phyloP scores from a whole-genome alignment of 1,284 basidiomycete species.

The Amylostereum areolatum region DNA sequence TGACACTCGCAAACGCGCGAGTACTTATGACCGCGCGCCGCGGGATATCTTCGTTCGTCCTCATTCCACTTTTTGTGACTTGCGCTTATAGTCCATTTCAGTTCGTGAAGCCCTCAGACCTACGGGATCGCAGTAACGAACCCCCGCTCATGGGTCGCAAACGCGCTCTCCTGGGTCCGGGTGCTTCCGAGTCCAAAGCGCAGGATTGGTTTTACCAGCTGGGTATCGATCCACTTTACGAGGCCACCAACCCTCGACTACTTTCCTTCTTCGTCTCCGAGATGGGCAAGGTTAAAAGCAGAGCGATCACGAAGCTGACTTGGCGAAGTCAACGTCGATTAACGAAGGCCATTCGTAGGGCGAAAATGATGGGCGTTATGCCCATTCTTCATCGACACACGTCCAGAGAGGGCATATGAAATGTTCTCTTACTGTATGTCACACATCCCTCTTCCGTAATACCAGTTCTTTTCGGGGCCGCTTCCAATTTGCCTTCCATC shows the following conservation, averaged over 20 bases:
- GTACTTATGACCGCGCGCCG: too few species aligned
- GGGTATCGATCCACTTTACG: slow-evolving; percentile 62
- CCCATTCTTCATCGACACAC: slow-evolving; percentile 26
- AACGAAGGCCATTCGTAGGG: slow-evolving; percentile 85
- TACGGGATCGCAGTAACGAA: slow-evolving; percentile 18
- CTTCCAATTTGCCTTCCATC: too few species aligned
- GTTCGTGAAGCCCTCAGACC: slow-evolving; percentile 25
- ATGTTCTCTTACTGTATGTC: too few species aligned
- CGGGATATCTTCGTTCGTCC: too few species aligned
- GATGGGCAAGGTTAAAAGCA: slow-evolving; percentile 80
- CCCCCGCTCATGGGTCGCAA: slow-evolving; percentile 10
- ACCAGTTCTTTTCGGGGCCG: too few species aligned
- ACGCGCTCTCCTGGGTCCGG: slow-evolving; percentile 43
- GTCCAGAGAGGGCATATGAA: too few species aligned
- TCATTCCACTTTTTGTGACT: not conserved
- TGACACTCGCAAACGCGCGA: too few species aligned
- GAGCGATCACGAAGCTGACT: slow-evolving; percentile 73
- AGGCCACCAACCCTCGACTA: slow-evolving; percentile 63
- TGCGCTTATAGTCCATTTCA: slow-evolving; percentile 7
- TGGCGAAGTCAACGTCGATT: slow-evolving; percentile 77
- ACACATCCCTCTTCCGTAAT: too few species aligned
- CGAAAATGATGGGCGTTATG: slow-evolving; percentile 90
- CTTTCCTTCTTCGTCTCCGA: slow-evolving; percentile 67
- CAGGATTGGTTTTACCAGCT: slow-evolving; percentile 69
- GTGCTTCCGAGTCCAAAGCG: slow-evolving; percentile 39